phyloP scores from a whole-genome alignment of 2,329 filamentous ascomycete species.

The Aspergillus neotritici region DNA sequence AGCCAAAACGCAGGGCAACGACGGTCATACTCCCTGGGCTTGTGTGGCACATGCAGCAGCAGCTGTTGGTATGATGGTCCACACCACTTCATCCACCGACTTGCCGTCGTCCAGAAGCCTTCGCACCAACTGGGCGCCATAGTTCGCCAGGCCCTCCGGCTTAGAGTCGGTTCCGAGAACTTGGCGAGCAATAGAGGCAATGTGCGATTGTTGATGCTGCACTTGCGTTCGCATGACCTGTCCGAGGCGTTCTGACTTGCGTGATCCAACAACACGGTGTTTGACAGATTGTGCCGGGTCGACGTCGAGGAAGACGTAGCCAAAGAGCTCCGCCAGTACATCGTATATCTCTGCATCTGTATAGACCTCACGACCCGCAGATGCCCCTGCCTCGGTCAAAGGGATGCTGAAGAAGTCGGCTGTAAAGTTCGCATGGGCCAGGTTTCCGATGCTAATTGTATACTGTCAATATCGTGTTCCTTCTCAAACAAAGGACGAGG shows the following conservation, averaged over 20 bases:
- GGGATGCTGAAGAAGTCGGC: constrained; percentile 4
- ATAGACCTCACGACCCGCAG: not conserved
- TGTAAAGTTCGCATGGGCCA: constrained; percentile 3
- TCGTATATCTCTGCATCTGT: constrained; percentile 1
- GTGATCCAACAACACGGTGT: not conserved
- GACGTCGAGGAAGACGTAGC: constrained; percentile 10
- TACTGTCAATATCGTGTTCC: not conserved
- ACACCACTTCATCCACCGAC: constrained; percentile 6
- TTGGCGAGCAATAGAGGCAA: not conserved
- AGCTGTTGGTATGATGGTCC: constrained; percentile 10
- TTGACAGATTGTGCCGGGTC: constrained; percentile 4
- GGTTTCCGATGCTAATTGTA: constrained; percentile 1
- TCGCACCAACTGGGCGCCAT: constrained; percentile 4
- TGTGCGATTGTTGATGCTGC: not conserved
- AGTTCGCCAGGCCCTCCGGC: not conserved
- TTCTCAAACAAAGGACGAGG: not conserved
- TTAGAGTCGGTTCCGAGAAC: not conserved
- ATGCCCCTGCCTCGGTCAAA: not conserved
- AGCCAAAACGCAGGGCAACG: not conserved
- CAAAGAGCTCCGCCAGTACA: constrained; percentile 2
- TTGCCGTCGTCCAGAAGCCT: constrained; percentile 4
- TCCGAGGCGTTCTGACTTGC: constrained; percentile 2
- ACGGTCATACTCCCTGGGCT: constrained; percentile 7
- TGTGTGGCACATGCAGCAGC: constrained; percentile 10
- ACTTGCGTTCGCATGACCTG: constrained; percentile 4